Evolutionary conservation across 2,329 filamentous ascomycete genomes (phyloP), one percentile per base, ranked within the genome.

Genomic region (Colletotrichum tamarilloi): DNA sequence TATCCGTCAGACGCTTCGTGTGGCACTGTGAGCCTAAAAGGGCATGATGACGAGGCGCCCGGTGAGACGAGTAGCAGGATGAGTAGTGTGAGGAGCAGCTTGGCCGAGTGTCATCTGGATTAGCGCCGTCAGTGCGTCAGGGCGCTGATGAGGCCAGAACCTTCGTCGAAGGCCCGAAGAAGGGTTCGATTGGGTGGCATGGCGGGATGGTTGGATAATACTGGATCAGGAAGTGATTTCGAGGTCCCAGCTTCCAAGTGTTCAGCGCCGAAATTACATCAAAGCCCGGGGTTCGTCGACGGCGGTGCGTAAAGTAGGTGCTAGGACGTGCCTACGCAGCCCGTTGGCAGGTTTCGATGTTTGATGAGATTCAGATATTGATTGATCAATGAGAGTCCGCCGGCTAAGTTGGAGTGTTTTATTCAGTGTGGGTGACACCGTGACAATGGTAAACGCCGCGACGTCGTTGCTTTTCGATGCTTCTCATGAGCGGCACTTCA

Each of bases 121-220:
- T 56, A 56, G 59, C 55, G 66, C 53, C 60, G 59, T 32, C 53
- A 56, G 66, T 64, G 66, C 58, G 66, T 55, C 16, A 16, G 52
- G 65, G 49, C n/a, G 59, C 30, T 26, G 16, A 55, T 46, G 55
- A 69, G 59, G 32, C 70, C 66, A 60, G 70, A 73, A 69, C 24
- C 42, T 59, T 64, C 26, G 32, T 73, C 59, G 55, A 73, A 69
- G 53, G 55, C 42, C 55, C 26, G 35, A 59, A 59, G 66, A 73
- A 64, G 60, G 69, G 24, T 42, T 68, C 53, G 65, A 53, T 35
- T 53, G 28, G 56, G 62, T 70, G 42, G 46, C 67, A 42, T 65
- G 53, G 62, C 53, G 53, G 28, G 35, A 56, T 60, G 68, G 62
- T 62, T 30, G 42, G 16, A 24, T 6, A 5, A 19, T 11, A 5